Evolutionary conservation across 169 alveolate species (phyloP).

Genomic region (Plasmodium gonderi): DNA sequence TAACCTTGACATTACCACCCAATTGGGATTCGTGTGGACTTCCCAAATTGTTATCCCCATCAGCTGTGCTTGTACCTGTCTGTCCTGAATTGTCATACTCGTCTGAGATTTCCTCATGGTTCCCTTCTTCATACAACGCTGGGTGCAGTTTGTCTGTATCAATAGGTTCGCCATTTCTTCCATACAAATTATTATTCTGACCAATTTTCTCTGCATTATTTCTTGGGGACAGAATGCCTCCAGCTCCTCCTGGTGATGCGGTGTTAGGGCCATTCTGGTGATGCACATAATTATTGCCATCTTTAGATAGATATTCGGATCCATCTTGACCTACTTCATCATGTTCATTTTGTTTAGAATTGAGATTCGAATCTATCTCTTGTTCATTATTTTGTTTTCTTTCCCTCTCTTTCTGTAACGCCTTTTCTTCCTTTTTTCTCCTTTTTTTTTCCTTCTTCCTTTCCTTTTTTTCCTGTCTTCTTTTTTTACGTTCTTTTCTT

Average conservation of each 20-base stretch:
- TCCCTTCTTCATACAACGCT: too few relatives aligned
- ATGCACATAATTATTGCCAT: not conserved
- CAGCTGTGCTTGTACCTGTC: not conserved
- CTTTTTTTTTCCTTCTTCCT: not conserved
- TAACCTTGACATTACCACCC: conserved; percentile 4
- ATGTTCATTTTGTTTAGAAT: not conserved
- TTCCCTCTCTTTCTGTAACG: conserved; percentile 4
- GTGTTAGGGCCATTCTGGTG: too few relatives aligned
- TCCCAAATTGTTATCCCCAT: not conserved
- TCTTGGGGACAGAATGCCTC: too few relatives aligned
- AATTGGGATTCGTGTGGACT: not conserved
- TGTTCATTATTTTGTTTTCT: not conserved
- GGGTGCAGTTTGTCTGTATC: not conserved
- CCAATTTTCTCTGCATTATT: too few relatives aligned
- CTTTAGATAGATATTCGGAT: not conserved
- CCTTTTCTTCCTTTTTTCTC: not conserved
- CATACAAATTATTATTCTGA: too few relatives aligned
- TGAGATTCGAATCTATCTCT: not conserved
- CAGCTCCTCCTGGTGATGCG: too few relatives aligned
- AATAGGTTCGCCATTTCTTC: not conserved
- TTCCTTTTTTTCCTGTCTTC: not conserved
- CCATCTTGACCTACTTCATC: not conserved
- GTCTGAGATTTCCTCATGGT: not conserved
- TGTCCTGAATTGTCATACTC: not conserved
- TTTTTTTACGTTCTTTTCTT: conserved; percentile 4